These are phyloP conservation scores for Malus orientalis DNA, from an alignment of 306 rosid genomes.

Conservation along the genomic window DNA sequence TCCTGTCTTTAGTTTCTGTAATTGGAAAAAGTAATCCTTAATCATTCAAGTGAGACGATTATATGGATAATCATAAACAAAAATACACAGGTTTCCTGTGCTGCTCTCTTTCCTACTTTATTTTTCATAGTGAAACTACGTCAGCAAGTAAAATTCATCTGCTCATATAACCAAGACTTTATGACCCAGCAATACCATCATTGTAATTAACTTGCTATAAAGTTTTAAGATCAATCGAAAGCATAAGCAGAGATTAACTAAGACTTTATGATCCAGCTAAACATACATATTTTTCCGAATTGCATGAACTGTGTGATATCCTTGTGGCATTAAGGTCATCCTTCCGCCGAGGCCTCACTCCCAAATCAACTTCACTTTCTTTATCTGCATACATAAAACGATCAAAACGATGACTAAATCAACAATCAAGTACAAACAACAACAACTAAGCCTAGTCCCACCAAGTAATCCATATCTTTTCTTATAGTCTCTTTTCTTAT, in stretches of 20 bases:
- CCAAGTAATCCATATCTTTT: no score
- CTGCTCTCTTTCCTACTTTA: background rate
- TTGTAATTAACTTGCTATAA: no score
- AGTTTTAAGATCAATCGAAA: background rate
- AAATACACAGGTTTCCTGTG: background rate
- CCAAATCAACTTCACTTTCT: slow-evolving; percentile 27
- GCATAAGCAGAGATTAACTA: background rate
- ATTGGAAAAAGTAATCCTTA: background rate
- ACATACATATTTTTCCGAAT: slow-evolving; percentile 30
- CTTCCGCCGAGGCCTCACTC: slow-evolving; percentile 15
- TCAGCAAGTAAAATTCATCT: background rate
- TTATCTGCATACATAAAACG: slow-evolving; percentile 21
- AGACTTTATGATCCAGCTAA: slow-evolving; percentile 2
- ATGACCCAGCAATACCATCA: background rate
- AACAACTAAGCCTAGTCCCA: background rate
- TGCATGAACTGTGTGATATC: slow-evolving; percentile 26
- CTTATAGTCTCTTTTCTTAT: no score
- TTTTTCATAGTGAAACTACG: background rate
- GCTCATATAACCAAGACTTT: background rate
- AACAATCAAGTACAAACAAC: background rate
- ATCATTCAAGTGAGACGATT: background rate
- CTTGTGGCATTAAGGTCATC: slow-evolving; percentile 11
- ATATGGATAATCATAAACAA: background rate
- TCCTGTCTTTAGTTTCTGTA: background rate
- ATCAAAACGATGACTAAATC: background rate